Percentiles rank a stretch among this genome's conserved stretches.
These are phyloP conservation scores for Periconia digitata DNA, from an alignment of 2,329 filamentous ascomycete species.

Conservation along the genomic window DNA sequence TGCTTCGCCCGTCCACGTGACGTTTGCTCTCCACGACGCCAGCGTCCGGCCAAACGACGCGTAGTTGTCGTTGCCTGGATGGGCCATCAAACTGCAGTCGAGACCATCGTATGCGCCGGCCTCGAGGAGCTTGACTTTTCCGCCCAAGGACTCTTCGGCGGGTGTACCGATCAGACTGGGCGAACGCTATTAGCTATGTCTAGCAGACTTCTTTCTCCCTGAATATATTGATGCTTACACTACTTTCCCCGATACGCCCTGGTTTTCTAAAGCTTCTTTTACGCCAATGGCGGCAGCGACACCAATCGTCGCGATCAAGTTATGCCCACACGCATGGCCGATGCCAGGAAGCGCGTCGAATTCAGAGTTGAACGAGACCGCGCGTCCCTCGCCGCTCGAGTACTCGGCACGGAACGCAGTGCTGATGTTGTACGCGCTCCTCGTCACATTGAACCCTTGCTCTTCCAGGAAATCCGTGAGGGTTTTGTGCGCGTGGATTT, in stretches of 20 bases:
- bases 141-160: slow-evolving; percentile 57
- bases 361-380: slow-evolving; percentile 49
- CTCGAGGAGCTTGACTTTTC: slow-evolving; percentile 53
- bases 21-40: slow-evolving; percentile 15
- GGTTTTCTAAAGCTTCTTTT: slow-evolving; percentile 47
- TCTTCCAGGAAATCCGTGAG: slow-evolving; percentile 25
- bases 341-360: slow-evolving; percentile 44
- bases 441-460: slow-evolving; percentile 55
- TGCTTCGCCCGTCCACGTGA: slow-evolving; percentile 25
- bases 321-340: slow-evolving; percentile 51
- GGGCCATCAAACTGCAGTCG: slow-evolving; percentile 26
- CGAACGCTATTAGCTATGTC: slow-evolving; percentile 9
- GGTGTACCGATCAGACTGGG: slow-evolving; percentile 53
- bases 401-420: slow-evolving; percentile 58
- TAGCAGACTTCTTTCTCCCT: background rate
- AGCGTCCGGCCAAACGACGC: slow-evolving; percentile 22
- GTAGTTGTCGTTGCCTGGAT: slow-evolving; percentile 23
- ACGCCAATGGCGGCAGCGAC: slow-evolving; percentile 45
- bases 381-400: slow-evolving; percentile 50
- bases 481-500: slow-evolving; percentile 23
- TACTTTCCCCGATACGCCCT: slow-evolving; percentile 48
- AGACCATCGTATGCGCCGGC: slow-evolving; percentile 45
- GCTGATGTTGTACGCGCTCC: slow-evolving; percentile 53
- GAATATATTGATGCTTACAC: slow-evolving; percentile 16
- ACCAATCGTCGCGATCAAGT: slow-evolving; percentile 46